A percentile compares a stretch with the other conserved stretches of the same genome.
Conservation (phyloP, 2,329 filamentous ascomycete genomes). For the Fusarium pininemorale region DNA sequence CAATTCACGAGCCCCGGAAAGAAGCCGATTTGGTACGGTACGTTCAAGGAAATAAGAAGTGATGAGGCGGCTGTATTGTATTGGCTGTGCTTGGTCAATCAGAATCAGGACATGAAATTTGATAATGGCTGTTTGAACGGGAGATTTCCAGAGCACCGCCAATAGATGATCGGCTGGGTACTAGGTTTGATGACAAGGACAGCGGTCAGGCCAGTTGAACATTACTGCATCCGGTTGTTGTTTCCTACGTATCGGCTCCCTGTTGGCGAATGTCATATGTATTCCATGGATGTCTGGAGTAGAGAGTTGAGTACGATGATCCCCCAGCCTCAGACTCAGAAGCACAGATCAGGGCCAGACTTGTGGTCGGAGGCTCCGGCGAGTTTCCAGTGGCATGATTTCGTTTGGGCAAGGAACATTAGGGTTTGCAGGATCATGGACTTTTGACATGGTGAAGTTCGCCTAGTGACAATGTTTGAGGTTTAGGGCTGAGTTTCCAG, state of each 20-base stretch:
- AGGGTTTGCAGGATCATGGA: neutral
- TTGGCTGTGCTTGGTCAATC: neutral
- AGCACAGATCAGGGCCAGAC: slow-evolving; percentile 1
- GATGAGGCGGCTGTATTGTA: neutral
- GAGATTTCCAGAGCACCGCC: neutral
- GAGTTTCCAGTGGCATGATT: neutral
- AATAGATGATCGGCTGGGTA: neutral
- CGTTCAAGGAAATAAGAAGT: neutral
- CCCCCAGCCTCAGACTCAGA: neutral
- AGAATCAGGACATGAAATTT: neutral
- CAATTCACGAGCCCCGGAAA: neutral
- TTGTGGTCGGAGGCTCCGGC: neutral
- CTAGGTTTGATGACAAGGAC: slow-evolving; percentile 2
- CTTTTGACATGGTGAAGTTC: neutral
- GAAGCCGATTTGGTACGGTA: slow-evolving; percentile 13
- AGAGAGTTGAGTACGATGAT: neutral
- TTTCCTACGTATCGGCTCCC: slow-evolving; percentile 1
- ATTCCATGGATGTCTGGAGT: neutral
- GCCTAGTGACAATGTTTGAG: neutral
- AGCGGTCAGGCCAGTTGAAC: slow-evolving; percentile 15
- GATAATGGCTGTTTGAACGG: slow-evolving; percentile 5
- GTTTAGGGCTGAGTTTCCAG: slow-evolving; percentile 3
- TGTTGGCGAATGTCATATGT: slow-evolving; percentile 14
- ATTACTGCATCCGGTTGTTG: slow-evolving; percentile 1
- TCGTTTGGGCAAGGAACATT: neutral